phyloP scores from a whole-genome alignment of 31 red algal genomes.

The Porphyra umbilicalis region DNA sequence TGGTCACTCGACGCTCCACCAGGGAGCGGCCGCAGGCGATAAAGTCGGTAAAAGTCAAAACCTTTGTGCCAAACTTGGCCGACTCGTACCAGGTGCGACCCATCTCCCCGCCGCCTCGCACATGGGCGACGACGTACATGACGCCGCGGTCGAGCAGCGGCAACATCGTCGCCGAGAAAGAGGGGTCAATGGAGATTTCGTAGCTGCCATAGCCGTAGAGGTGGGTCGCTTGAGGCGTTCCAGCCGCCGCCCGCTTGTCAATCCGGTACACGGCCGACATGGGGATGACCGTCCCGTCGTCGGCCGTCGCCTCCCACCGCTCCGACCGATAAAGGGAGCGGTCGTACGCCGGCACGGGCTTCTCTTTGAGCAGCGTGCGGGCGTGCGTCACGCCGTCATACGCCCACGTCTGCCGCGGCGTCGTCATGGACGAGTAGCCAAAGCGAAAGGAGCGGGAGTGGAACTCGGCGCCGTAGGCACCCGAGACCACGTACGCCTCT shows the following conservation, averaged over 20 bases:
- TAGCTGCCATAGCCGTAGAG: conserved; percentile 90
- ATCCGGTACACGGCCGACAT: conserved; percentile 57
- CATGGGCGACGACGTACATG: conserved; percentile 71
- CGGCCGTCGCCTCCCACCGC: conserved; percentile 42
- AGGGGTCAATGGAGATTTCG: conserved; percentile 71
- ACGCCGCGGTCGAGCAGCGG: conserved; percentile 74
- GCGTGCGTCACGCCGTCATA: conserved; percentile 7
- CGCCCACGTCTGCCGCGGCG: conserved; percentile 47
- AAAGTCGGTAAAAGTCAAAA: conserved; percentile 83
- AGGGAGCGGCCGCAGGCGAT: conserved; percentile 53
- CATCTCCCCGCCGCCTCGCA: conserved; percentile 84
- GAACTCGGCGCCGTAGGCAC: conserved; percentile 30
- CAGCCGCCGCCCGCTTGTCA: conserved; percentile 1
- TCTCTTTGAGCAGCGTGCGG: conserved; percentile 44
- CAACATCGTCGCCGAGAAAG: conserved; percentile 43
- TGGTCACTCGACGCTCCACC: conserved; percentile 26
- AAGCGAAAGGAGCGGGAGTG: conserved; percentile 24
- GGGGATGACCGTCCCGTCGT: conserved; percentile 61
- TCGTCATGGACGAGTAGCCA: conserved; percentile 56
- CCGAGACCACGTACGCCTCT: conserved; percentile 30
- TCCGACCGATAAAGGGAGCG: conserved; percentile 45
- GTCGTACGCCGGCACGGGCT: conserved; percentile 49
- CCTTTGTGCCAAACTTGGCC: conserved; percentile 54
- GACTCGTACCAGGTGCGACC: conserved; percentile 76
- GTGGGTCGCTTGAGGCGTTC: conserved; percentile 19